A percentile compares a stretch with the other conserved stretches of the same genome.
Evolutionary conservation across 2,329 filamentous ascomycete species (phyloP).

Genomic region (Nectriaceae sp.): DNA sequence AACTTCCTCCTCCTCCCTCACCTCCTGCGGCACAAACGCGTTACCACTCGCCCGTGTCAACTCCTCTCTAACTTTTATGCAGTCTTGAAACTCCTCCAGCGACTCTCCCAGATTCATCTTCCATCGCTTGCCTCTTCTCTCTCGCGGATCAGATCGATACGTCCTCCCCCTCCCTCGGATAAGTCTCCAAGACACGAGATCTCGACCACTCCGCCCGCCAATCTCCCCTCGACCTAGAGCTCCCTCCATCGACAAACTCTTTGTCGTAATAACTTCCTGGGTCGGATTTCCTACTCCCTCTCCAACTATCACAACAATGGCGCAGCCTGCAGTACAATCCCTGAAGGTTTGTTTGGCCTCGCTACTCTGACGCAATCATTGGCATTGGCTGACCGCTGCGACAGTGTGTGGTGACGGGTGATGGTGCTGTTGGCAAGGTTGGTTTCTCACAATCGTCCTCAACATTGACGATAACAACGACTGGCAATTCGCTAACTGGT

Average conservation of each 20-base stretch:
- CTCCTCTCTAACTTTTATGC: slow-evolving; percentile 28
- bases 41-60: slow-evolving; percentile 30
- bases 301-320: slow-evolving; percentile 52
- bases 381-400: slow-evolving; percentile 34
- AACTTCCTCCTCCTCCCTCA: slow-evolving; percentile 19
- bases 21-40: slow-evolving; percentile 34
- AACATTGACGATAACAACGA: slow-evolving; percentile 3
- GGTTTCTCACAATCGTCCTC: slow-evolving; percentile 11
- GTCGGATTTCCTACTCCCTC: slow-evolving; percentile 6
- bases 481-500: slow-evolving; percentile 28
- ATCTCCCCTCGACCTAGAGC: slow-evolving; percentile 4
- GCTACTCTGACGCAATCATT: slow-evolving; percentile 18
- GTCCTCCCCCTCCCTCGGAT: slow-evolving; percentile 13
- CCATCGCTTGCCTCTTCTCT: slow-evolving; percentile 14
- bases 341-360: slow-evolving; percentile 69
- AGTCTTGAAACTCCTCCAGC: slow-evolving; percentile 27
- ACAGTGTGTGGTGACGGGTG: slow-evolving; percentile 97
- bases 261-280: background rate
- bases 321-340: slow-evolving; percentile 83
- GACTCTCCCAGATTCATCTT: background rate
- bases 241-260: slow-evolving; percentile 2
- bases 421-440: slow-evolving; percentile 99
- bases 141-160: slow-evolving; percentile 13
- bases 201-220: slow-evolving; percentile 11
- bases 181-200: slow-evolving; percentile 12